Evolutionary conservation across 1,284 basidiomycete species (phyloP), one percentile per base, ranked within the genome.

Genomic region (Takashimella koratensis): DNA sequence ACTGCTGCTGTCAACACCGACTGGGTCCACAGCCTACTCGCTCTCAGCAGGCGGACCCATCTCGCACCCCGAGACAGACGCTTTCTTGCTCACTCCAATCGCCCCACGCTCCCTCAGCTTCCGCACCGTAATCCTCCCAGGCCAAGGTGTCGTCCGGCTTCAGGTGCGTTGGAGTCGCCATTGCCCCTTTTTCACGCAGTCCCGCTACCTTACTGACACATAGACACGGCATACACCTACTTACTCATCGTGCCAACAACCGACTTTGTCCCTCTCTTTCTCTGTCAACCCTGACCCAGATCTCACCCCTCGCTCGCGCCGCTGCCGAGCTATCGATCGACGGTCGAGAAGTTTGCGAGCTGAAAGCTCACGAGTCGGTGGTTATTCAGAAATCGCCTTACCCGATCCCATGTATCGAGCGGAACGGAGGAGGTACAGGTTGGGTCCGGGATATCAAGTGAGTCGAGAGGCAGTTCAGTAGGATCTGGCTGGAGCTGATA

Each of bases 1-100:
- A 19, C 78, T 98, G 47, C 93, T 98, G 53, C 85, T 98, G 45
- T 91, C 93, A 1, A 97, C 95, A 1, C 95, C 94, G 3, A 98
- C 94, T 0, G 94, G 94, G 1, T 97, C 93, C 13, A 98, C 95
- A 1, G 94, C 95, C 2, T 98, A 98, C 75, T 96, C 93, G 1
- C 82, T 98, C 30, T 95, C 92, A 1, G 90, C 94, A 0, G 94
- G 94, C 22, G 94, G 94, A 5, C 94, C 95, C 1, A 97, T 98
- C 62, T 90, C 96, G 0, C 94, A 98, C 66, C 95, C 95, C 0
- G 90, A 88, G 2, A 80, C 95, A 20, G 88, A 88, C 60, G 88
- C 90, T 1, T 81, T 98, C 48, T 86, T 98, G 10, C 78, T 98
- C 23, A 97, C 95, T 0, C 94, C 94, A 5, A 96, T 98, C 62